Percentiles rank a stretch among this genome's conserved stretches.
phyloP scores from a whole-genome alignment of 345 rosid species.

The Odontarrhena argentea region DNA sequence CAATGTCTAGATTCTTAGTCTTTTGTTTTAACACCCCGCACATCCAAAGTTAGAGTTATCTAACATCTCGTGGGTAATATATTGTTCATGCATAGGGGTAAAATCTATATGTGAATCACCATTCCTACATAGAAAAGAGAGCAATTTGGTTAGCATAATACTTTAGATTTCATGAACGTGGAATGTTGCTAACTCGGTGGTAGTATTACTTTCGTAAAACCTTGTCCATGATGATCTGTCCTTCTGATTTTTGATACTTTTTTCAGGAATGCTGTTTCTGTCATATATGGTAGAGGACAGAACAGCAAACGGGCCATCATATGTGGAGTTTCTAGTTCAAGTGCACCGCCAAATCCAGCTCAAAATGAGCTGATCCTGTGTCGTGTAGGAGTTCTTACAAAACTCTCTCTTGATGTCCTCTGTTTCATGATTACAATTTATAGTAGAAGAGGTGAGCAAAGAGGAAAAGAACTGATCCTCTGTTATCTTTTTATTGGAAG shows the following conservation, averaged over 20 bases:
- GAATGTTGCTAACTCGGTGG: slow-evolving; percentile 5
- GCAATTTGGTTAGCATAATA: slow-evolving; percentile 1
- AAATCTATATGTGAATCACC: not conserved
- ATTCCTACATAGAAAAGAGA: not conserved
- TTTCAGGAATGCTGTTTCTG: slow-evolving; percentile 73
- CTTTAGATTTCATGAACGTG: slow-evolving; percentile 17
- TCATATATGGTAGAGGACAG: slow-evolving; percentile 86
- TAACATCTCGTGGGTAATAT: not conserved
- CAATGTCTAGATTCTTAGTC: slow-evolving; percentile 1
- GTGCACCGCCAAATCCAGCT: slow-evolving; percentile 87
- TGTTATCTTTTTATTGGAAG: slow-evolving; percentile 18
- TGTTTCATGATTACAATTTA: slow-evolving; percentile 17
- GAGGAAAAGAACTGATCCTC: slow-evolving; percentile 14
- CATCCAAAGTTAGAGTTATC: not conserved
- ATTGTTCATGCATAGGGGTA: not conserved
- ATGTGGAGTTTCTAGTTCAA: slow-evolving; percentile 88
- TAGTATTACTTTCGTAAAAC: slow-evolving; percentile 19
- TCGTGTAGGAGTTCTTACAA: slow-evolving; percentile 16
- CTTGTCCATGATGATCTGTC: not conserved
- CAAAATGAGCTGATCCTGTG: slow-evolving; percentile 62
- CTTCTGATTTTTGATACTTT: not conserved
- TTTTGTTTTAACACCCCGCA: not conserved
- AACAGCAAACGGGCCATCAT: slow-evolving; percentile 66
- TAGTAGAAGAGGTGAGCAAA: slow-evolving; percentile 19
- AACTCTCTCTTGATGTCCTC: slow-evolving; percentile 12